Evolutionary conservation across 2,329 filamentous ascomycete species (phyloP).

Genomic region (Hypocrella siamensis): DNA sequence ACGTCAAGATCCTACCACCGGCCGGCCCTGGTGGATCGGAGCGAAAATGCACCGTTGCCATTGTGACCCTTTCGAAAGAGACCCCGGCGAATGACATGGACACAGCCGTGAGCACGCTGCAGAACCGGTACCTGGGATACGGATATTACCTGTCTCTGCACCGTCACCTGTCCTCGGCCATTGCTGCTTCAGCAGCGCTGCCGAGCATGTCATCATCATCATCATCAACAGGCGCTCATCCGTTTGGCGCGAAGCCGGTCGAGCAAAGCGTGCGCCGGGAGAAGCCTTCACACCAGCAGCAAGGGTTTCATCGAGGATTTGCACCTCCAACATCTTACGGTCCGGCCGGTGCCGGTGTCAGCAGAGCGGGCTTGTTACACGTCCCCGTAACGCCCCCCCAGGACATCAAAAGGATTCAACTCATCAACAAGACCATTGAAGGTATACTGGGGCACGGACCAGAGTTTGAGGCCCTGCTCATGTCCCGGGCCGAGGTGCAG

Average conservation of each 20-base stretch:
- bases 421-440: conserved; percentile 83
- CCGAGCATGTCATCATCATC: conserved; percentile 16
- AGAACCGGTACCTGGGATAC: conserved; percentile 73
- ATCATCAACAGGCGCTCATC: conserved; percentile 37
- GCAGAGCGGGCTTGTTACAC: conserved; percentile 36
- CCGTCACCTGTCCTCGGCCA: conserved; percentile 65
- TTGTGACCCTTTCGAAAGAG: conserved; percentile 67
- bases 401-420: conserved; percentile 61
- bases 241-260: conserved; percentile 63
- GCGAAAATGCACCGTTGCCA: conserved; percentile 58
- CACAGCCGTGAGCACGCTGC: conserved; percentile 56
- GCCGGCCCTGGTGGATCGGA: conserved; percentile 37
- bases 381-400: conserved; percentile 61
- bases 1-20: conserved; percentile 48
- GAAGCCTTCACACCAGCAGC: conserved; percentile 20
- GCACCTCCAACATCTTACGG: conserved; percentile 62
- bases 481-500: conserved; percentile 73
- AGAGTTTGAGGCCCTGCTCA: conserved; percentile 82
- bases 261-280: conserved; percentile 21
- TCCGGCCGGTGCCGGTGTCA: conserved; percentile 22
- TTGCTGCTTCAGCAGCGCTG: conserved; percentile 9
- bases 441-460: conserved; percentile 63
- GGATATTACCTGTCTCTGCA: conserved; percentile 72
- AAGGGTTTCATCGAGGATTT: conserved; percentile 43
- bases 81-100: conserved; percentile 77